A percentile compares a stretch with the other conserved stretches of the same genome.
Conservation (phyloP, 2,329 filamentous ascomycete genomes). For the Aureobasidium sp. region DNA sequence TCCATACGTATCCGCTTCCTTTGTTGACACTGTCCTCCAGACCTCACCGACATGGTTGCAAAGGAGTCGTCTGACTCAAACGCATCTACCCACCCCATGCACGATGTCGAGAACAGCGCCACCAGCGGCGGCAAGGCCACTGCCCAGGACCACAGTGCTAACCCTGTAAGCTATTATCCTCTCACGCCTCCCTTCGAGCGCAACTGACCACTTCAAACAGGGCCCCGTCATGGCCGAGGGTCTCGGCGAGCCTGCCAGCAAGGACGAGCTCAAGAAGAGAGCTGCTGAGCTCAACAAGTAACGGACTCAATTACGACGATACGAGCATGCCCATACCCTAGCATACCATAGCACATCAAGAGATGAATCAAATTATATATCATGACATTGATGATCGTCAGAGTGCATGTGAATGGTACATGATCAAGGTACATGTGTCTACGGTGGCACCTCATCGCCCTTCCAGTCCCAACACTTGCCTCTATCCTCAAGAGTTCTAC, state of each 20-base stretch:
- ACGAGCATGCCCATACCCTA: slow-evolving; percentile 4
- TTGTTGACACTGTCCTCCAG: slow-evolving; percentile 18
- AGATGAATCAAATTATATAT: background rate
- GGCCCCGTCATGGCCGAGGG: slow-evolving; percentile 39
- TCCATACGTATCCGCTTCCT: background rate
- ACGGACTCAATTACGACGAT: background rate
- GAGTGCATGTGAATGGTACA: background rate
- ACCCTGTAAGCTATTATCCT: slow-evolving; percentile 25
- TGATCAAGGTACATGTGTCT: background rate
- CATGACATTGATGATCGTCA: background rate
- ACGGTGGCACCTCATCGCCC: slow-evolving; percentile 54
- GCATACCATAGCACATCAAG: background rate
- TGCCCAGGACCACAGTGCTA: slow-evolving; percentile 33
- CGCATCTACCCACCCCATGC: slow-evolving; percentile 29
- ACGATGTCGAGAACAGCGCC: slow-evolving; percentile 25
- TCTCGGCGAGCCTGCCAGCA: slow-evolving; percentile 36
- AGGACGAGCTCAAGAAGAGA: slow-evolving; percentile 42
- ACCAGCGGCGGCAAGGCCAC: slow-evolving; percentile 29
- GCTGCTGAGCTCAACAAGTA: slow-evolving; percentile 44
- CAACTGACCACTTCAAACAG: slow-evolving; percentile 15
- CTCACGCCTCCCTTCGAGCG: background rate
- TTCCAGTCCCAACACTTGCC: slow-evolving; percentile 64
- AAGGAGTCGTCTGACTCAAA: slow-evolving; percentile 36
- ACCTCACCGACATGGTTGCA: slow-evolving; percentile 37
- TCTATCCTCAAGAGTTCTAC: slow-evolving; percentile 41